Evolutionary conservation across 768 basidiomycete species (phyloP).

Genomic region (Tephrocybe sp.): DNA sequence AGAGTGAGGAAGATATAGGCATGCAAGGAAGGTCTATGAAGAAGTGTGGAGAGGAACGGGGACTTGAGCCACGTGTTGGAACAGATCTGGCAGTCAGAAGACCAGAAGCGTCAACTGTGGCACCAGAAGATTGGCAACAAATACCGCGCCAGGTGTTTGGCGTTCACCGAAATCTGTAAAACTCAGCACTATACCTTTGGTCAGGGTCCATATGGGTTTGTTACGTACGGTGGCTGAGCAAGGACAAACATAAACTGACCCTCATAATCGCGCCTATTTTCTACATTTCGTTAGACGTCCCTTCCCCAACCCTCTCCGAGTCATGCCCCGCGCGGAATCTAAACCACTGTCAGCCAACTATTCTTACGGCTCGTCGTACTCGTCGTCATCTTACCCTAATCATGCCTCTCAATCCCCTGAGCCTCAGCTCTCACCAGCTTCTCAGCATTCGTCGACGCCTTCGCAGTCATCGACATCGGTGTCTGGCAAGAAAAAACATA

Average conservation of each 20-base stretch:
- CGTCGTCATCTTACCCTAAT: conserved; percentile 22
- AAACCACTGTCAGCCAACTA: conserved; percentile 23
- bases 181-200: conserved; percentile 15
- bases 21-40: conserved; percentile 3
- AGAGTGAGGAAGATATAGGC: conserved; percentile 5
- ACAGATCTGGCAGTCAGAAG: conserved; percentile 16
- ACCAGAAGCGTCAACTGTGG: conserved; percentile 7
- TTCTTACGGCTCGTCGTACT: conserved; percentile 28
- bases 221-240: conserved; percentile 31
- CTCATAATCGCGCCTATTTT: conserved; percentile 26
- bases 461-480: conserved; percentile 15
- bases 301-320: conserved; percentile 22
- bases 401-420: conserved; percentile 17
- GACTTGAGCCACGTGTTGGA: conserved; percentile 12
- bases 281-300: conserved; percentile 12
- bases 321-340: conserved; percentile 37
- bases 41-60: conserved; percentile 5
- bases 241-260: conserved; percentile 26
- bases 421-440: conserved; percentile 26
- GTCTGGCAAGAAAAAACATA: conserved; percentile 47
- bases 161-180: conserved; percentile 25
- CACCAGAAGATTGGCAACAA: conserved; percentile 15
- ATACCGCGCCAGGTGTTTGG: conserved; percentile 21
- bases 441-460: conserved; percentile 19
- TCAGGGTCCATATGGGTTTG: conserved; percentile 23